These are phyloP conservation scores for Bauhinia variegata DNA, from an alignment of 306 rosid genomes.

Conservation along the genomic window DNA sequence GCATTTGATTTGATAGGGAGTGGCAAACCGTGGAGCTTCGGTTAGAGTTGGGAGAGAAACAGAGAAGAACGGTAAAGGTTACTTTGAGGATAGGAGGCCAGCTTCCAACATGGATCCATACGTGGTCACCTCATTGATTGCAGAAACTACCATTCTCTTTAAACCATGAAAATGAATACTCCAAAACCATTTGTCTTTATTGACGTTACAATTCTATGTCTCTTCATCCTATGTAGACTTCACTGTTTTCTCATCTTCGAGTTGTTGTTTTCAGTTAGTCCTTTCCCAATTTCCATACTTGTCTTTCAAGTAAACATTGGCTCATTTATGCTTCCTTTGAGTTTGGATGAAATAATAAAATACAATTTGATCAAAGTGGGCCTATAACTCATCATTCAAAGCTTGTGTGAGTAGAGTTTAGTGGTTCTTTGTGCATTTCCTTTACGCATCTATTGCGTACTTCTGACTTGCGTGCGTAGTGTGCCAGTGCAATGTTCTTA, in stretches of 20 bases:
- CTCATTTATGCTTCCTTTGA: not conserved
- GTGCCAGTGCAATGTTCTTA: not conserved
- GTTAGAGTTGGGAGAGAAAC: conserved; percentile 75
- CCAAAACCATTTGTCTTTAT: not conserved
- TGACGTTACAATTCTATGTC: not conserved
- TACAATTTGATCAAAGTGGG: conserved; percentile 16
- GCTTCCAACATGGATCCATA: conserved; percentile 83
- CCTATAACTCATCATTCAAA: too few species aligned
- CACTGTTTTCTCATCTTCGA: not conserved
- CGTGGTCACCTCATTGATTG: conserved; percentile 72
- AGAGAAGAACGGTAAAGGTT: conserved; percentile 63
- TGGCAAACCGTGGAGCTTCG: conserved; percentile 70
- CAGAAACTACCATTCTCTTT: conserved; percentile 71
- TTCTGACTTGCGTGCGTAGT: not conserved
- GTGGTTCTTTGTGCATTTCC: conserved; percentile 5
- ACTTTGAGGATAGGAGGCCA: conserved; percentile 83
- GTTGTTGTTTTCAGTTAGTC: conserved; percentile 6
- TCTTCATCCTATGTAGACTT: conserved; percentile 14
- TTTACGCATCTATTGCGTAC: not conserved
- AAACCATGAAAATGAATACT: conserved; percentile 45
- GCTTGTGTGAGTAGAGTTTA: too few species aligned
- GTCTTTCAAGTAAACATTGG: conserved; percentile 17
- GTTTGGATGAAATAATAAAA: conserved; percentile 22
- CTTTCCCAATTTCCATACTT: not conserved
- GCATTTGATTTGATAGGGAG: conserved; percentile 44